Evolutionary conservation across 345 rosid species (phyloP), one percentile per base, ranked within the genome.

Genomic region (Mallotus nudiflorus): DNA sequence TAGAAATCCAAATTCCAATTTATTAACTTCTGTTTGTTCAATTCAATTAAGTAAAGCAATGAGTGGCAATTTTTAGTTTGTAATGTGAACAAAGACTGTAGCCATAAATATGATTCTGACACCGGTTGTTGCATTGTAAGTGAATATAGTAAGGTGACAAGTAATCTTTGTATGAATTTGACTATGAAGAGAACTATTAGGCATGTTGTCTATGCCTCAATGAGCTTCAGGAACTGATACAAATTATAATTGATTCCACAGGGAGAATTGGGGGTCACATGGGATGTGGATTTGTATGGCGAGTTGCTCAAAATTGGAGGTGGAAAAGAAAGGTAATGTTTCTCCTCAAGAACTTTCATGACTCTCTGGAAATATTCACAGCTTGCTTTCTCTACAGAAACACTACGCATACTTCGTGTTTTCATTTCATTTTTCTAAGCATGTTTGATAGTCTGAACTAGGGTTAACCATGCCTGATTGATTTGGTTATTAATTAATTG

Each of bases 271-370:
- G 93, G 86, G 48, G 93, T 90, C 63, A 85, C 89, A 9, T 94
- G 97, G 98, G 96, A 86, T 80, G 95, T 94, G 57, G 96, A 94
- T 65, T 85, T 94, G 75, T 94, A 91, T 68, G 97, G 97, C 0
- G 93, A 94, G 65, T 79, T 94, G 72, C 89, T 94, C 72, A 94
- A 94, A 84, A 91, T 94, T 73, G 96, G 96, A 6, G 98, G 98
- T 60, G 97, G 98, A 10, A 94, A 94, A 79, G 97, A 94, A 79
- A 88, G 98, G 96, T 90, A 77, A 42, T 31, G 49, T 14, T 28
- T 33, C 45, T 28, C 1, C 1, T 40, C 9, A 16, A 1, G 13
- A 33, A 16, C 62, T 71, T 27, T 69, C 51, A 13, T 13, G 16
- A 12, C 19, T 65, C 3, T 22, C 40, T 27, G n/a, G 3, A n/a